Percentiles rank a stretch among this genome's conserved stretches.
phyloP scores from a whole-genome alignment of 345 rosid species.

The Salix dunnii region DNA sequence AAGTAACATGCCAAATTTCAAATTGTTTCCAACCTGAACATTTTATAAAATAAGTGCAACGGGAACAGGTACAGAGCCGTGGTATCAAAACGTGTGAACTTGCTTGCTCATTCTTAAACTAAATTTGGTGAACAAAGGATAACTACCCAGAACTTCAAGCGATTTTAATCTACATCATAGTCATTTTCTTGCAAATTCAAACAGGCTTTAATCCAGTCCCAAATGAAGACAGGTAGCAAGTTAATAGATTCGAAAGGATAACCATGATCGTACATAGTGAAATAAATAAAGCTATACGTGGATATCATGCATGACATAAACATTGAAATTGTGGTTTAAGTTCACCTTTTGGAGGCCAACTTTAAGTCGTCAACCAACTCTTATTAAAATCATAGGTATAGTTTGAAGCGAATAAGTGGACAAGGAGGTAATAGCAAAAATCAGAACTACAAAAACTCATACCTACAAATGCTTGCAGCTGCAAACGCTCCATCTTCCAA shows the following conservation, averaged over 20 bases:
- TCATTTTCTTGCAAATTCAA: not conserved
- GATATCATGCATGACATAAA: not conserved
- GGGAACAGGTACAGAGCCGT: not conserved
- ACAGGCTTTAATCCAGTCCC: not conserved
- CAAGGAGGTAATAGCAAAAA: not conserved
- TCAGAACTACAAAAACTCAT: conserved; percentile 18
- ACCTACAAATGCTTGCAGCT: conserved; percentile 65
- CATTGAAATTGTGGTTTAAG: not conserved
- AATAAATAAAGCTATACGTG: not conserved
- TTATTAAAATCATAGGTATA: not conserved
- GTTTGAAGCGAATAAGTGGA: not conserved
- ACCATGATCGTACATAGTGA: not conserved
- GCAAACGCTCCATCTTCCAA: conserved; percentile 68
- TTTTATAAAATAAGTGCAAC: not conserved
- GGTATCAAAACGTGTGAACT: not conserved
- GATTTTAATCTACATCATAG: not conserved
- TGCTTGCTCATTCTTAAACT: not conserved
- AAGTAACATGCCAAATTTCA: not conserved
- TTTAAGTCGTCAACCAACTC: not conserved
- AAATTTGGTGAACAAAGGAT: not conserved
- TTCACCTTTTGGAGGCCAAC: not conserved
- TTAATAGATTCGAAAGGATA: not conserved
- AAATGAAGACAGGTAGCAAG: not conserved
- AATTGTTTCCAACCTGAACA: not conserved
- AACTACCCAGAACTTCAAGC: not conserved